Conservation (phyloP, 768 basidiomycete genomes). For the Xerocomellus dryophilus region DNA sequence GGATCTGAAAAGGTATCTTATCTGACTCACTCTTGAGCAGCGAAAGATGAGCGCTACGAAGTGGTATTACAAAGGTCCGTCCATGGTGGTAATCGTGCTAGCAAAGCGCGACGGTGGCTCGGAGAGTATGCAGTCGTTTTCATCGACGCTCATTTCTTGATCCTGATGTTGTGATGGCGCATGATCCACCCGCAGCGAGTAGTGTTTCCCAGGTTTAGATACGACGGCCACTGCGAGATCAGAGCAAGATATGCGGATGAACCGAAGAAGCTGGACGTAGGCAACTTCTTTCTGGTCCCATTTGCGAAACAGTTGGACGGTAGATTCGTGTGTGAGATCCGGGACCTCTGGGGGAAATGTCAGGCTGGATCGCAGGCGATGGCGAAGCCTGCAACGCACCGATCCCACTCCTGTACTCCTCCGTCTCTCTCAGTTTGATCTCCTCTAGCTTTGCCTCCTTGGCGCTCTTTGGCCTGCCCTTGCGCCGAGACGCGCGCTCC, state of each 20-base stretch:
- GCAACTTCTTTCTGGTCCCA: constrained; percentile 80
- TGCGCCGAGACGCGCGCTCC: constrained; percentile 60
- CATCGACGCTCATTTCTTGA: constrained; percentile 31
- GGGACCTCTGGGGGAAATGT: constrained; percentile 55
- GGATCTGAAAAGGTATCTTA: constrained; percentile 10
- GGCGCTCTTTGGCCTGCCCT: constrained; percentile 71
- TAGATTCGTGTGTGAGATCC: constrained; percentile 72
- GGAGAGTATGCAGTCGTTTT: constrained; percentile 23
- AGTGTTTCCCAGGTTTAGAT: constrained; percentile 61
- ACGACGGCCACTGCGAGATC: constrained; percentile 47
- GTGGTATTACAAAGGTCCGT: constrained; percentile 25
- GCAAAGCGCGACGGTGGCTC: constrained; percentile 35
- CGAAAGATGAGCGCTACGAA: not conserved
- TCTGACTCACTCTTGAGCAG: constrained; percentile 2
- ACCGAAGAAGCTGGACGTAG: constrained; percentile 68
- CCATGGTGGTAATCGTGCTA: constrained; percentile 40
- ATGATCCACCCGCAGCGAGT: constrained; percentile 25
- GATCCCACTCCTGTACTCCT: constrained; percentile 77
- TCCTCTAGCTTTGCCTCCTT: constrained; percentile 70
- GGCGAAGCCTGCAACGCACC: constrained; percentile 45
- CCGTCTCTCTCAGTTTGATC: constrained; percentile 60
- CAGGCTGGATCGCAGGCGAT: not conserved
- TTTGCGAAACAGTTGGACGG: constrained; percentile 64
- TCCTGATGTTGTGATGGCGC: constrained; percentile 9
- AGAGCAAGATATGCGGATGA: constrained; percentile 68